These are phyloP conservation scores for Simplicillium aogashimaense DNA, from an alignment of 2,329 filamentous ascomycete species.

Conservation along the genomic window DNA sequence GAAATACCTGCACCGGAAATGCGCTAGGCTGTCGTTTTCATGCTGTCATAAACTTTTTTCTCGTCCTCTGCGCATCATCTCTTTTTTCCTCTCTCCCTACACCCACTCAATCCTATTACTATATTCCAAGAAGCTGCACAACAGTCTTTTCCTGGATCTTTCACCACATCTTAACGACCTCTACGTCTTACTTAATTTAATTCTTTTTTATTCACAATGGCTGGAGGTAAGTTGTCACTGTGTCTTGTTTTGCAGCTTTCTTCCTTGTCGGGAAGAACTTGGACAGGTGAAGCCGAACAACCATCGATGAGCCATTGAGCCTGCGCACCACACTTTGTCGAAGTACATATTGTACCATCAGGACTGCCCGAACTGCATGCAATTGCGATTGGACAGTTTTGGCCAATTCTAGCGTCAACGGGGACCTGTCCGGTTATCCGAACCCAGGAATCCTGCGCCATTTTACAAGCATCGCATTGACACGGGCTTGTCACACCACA, in stretches of 20 bases:
- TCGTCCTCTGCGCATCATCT: conserved; percentile 15
- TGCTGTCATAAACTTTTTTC: conserved; percentile 31
- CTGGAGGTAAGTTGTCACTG: conserved; percentile 29
- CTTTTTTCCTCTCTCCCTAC: conserved; percentile 10
- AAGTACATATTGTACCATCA: too few species aligned
- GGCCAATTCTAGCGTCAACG: too few species aligned
- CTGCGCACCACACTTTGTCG: not conserved
- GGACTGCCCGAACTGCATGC: too few species aligned
- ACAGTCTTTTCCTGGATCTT: conserved; percentile 10
- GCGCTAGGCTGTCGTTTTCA: conserved; percentile 15
- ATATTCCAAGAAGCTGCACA: conserved; percentile 6
- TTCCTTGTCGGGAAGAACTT: not conserved
- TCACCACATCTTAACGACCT: conserved; percentile 9
- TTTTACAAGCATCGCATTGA: conserved; percentile 12
- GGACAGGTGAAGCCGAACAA: conserved; percentile 1
- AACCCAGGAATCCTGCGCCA: conserved; percentile 17
- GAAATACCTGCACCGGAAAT: not conserved
- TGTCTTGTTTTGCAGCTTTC: conserved; percentile 2
- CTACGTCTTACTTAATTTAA: conserved; percentile 10
- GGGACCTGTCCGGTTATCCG: not conserved
- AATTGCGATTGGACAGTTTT: not conserved
- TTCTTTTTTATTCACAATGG: conserved; percentile 22
- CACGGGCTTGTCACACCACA: too few species aligned
- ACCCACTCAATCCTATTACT: conserved; percentile 7
- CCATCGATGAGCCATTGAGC: conserved; percentile 6